Evolutionary conservation across 345 rosid species (phyloP), one percentile per base, ranked within the genome.

Genomic region (Arabis alpina): DNA sequence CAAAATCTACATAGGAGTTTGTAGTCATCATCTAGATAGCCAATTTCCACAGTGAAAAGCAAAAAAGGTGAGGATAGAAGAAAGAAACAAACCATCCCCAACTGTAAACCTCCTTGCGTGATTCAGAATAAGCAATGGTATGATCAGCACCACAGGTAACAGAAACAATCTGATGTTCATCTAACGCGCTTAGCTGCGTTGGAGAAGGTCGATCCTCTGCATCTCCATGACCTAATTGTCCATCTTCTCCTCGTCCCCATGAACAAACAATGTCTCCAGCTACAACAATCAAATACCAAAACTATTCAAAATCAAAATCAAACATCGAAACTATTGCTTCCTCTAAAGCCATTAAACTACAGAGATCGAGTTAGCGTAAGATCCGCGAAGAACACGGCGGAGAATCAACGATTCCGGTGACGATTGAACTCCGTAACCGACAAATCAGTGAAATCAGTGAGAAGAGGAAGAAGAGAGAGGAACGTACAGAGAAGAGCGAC

Each of bases 221-320:
- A 80, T 89, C 97, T 39, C 99, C 99, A 56, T 80, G 99, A 37
- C 99, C 99, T 76, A 94, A 82, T 70, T 91, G 99, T 43, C 99
- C 99, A 81, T 94, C 99, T 75, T 91, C 99, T 27, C 99, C 99
- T 76, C 99, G 72, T 60, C 99, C 99, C 97, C 96, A 91, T 10
- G 99, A 84, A 75, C 99, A 94, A 68, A 94, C 84, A 42, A 84
- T 73, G 77, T 87, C 85, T 66, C 91, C 99, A 83, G 96, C 99
- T 94, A 82, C 27, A 64, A 77, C 62, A 61, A 13, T 34, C 3
- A 27, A 42, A 49, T n/a, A 59, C 10, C 2, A 30, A 52, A 61
- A 40, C 30, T 28, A 25, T 16, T n/a, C n/a, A n/a, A n/a, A n/a
- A 10, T 54, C 27, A 44, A 10, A 81, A 73, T 61, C 10, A 42